Percentiles rank a stretch among this genome's conserved stretches.
Conservation (phyloP, 306 rosid genomes). For the Citrullus mucosospermus region DNA sequence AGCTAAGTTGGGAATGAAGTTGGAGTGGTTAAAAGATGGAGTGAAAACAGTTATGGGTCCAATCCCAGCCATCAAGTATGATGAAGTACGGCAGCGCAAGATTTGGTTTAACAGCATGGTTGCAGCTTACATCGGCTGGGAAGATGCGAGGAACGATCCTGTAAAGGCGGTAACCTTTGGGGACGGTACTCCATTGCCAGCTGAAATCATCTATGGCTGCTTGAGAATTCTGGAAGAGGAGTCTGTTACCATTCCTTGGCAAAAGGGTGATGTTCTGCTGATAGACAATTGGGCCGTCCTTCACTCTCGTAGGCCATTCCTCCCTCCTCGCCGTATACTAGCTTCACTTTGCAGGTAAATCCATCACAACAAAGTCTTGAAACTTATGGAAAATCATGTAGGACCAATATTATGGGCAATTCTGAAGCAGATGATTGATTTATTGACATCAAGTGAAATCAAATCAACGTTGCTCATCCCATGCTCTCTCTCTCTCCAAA, state of each 20-base stretch:
- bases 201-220: conserved; percentile 48
- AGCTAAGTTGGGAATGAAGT: conserved; percentile 61
- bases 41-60: conserved; percentile 79
- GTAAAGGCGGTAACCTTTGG: conserved; percentile 79
- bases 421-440: background rate
- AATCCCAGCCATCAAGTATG: conserved; percentile 57
- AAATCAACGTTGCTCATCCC: background rate
- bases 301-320: conserved; percentile 57
- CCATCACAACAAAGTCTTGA: background rate
- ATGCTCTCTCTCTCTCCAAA: background rate
- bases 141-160: conserved; percentile 47
- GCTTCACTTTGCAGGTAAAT: conserved; percentile 46
- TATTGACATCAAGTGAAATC: background rate
- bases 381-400: background rate
- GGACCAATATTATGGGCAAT: background rate
- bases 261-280: conserved; percentile 58
- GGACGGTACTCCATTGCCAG: conserved; percentile 58
- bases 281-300: conserved; percentile 79
- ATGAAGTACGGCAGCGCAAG: conserved; percentile 43
- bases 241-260: conserved; percentile 54
- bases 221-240: conserved; percentile 59
- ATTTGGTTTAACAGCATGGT: conserved; percentile 92
- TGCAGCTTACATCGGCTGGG: conserved; percentile 61
- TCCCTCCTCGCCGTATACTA: conserved; percentile 50
- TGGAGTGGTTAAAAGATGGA: conserved; percentile 75